Evolutionary conservation across 352 stramenopile genomes (phyloP).

Genomic region (Phytopythium cucurbitacearum): DNA sequence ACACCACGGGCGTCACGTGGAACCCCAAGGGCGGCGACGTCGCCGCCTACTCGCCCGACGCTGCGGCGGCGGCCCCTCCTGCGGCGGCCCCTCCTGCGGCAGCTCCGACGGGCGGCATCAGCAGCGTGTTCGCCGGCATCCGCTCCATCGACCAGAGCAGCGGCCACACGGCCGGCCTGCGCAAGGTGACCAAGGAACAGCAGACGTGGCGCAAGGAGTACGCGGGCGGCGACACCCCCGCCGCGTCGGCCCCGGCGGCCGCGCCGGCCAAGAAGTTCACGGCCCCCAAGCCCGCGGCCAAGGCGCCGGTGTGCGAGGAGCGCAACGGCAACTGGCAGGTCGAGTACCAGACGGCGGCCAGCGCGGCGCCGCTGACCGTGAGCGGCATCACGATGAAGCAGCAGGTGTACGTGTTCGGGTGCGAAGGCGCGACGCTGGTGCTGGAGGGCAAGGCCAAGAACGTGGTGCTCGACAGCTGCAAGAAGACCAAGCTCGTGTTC

Average conservation of each 20-base stretch:
- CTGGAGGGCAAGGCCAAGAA: conserved; percentile 98
- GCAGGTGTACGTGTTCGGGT: conserved; percentile 96
- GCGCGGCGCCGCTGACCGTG: conserved; percentile 77
- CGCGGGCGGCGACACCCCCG: conserved; percentile 47
- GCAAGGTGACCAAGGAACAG: conserved; percentile 96
- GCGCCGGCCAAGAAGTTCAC: conserved; percentile 21
- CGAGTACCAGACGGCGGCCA: conserved; percentile 89
- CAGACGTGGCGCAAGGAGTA: conserved; percentile 97
- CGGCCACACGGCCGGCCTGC: conserved; percentile 91
- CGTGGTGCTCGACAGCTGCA: conserved; percentile 95
- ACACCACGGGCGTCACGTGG: conserved; percentile 93
- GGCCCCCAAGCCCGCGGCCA: conserved; percentile 33
- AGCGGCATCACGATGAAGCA: conserved; percentile 93
- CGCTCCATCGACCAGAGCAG: conserved; percentile 86
- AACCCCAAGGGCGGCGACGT: conserved; percentile 85
- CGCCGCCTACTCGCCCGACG: conserved; percentile 27
- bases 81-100: conserved; percentile 16
- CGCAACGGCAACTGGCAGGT: conserved; percentile 96
- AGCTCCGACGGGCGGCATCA: conserved; percentile 50
- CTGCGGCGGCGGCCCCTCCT: conserved; percentile 24
- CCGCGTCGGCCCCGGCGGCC: conserved; percentile 13
- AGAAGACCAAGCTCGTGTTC: conserved; percentile 95
- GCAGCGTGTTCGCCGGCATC: conserved; percentile 87
- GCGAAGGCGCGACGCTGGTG: conserved; percentile 92
- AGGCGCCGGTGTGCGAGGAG: conserved; percentile 74